Evolutionary conservation across 331 rosid genomes (phyloP), one percentile per base, ranked within the genome.

Genomic region (Acacia pycnantha): DNA sequence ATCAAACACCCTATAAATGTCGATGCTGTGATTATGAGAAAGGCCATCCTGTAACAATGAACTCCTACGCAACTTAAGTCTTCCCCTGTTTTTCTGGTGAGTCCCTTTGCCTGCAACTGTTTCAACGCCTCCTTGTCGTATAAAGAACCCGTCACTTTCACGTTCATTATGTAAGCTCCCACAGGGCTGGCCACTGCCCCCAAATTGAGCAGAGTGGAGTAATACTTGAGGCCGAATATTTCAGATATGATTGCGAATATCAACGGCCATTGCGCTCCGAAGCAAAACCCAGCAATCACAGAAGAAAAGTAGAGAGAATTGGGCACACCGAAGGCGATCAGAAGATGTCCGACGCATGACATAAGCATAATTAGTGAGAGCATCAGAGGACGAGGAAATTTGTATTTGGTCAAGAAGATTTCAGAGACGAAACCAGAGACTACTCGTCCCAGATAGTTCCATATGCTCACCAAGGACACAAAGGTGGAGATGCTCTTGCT

Each of bases 381-480:
- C 82, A 94, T 27, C 0, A 87, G 82, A 0, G 98, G 94, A 11
- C 97, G 92, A 10, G 97, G 97, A 76, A 91, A 27, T 65, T 80
- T 87, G 90, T 86, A 94, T 73, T 87, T 94, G 33, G 80, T 85
- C 48, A 90, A 81, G 35, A 94, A 82, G 22, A 83, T 61, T 84
- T 94, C 98, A 0, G 98, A 94, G 12, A 66, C 59, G 44, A 89
- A 93, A 2, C 97, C 97, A 0, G 97, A 70, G 21, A 59, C 81
- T 1, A 67, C 97, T 66, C 98, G 74, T 59, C 98, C 98, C 3
- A 94, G 87, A 27, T 93, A 94, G 81, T 91, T 93, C 98, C 98
- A 94, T 70, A 94, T 94, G 74, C 97, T 94, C 2, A 94, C 97
- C 0, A 93, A 86, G 10, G 97, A 93, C 48, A 94, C 90, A 21